Percentiles rank a stretch among this genome's conserved stretches.
Conservation (phyloP, 164 flowering plant genomes). For the Litsea cubeba region DNA sequence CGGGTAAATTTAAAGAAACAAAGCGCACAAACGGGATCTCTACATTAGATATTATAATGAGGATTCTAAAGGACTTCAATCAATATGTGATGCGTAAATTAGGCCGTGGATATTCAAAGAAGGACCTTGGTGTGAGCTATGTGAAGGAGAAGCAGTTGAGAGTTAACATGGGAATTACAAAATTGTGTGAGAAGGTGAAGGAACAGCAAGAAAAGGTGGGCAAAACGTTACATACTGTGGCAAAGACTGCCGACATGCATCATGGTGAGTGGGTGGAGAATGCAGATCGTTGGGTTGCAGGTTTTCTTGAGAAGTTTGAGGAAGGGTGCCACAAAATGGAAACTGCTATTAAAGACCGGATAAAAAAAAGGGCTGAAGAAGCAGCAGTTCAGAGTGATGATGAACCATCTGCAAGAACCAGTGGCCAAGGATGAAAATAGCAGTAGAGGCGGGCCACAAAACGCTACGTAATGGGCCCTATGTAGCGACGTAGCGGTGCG, state of each 20-base stretch:
- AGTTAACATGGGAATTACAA: conserved; percentile 82
- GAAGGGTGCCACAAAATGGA: conserved; percentile 79
- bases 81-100: conserved; percentile 90
- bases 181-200: conserved; percentile 86
- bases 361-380: conserved; percentile 24
- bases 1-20: conserved; percentile 78
- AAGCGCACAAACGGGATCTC: conserved; percentile 76
- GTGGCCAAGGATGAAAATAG: neutral
- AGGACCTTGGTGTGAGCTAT: conserved; percentile 91
- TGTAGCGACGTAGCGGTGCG: too few species aligned
- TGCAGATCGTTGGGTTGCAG: conserved; percentile 81
- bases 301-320: conserved; percentile 81
- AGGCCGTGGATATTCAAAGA: conserved; percentile 90
- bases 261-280: conserved; percentile 75
- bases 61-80: conserved; percentile 93
- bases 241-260: conserved; percentile 63
- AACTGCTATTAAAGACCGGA: conserved; percentile 27
- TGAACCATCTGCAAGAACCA: conserved; percentile 3
- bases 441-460: too few species aligned
- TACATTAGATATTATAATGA: conserved; percentile 83
- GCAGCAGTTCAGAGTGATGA: conserved; percentile 9
- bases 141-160: conserved; percentile 94
- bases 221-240: conserved; percentile 51
- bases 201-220: conserved; percentile 88
- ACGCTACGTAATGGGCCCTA: too few species aligned